Evolutionary conservation across 164 flowering plant species (phyloP).

Genomic region (Vitis riparia): DNA sequence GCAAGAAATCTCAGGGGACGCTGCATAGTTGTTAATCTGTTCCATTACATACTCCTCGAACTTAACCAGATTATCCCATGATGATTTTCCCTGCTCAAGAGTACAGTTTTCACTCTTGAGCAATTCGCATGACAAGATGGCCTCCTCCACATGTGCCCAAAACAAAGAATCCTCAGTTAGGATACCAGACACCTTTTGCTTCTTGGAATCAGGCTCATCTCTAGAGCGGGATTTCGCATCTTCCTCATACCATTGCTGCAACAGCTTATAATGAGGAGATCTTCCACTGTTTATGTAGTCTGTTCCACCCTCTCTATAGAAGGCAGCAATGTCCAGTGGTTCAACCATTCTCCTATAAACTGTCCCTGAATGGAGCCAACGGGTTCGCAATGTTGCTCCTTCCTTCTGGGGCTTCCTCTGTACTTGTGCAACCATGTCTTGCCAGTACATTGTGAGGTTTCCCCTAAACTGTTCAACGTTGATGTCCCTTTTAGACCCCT

Average conservation of each 20-base stretch:
- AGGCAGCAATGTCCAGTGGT: conserved; percentile 53
- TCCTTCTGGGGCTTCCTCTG: conserved; percentile 38
- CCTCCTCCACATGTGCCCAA: conserved; percentile 59
- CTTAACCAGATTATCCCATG: conserved; percentile 1
- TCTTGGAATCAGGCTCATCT: background rate
- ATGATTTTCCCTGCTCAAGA: conserved; percentile 4
- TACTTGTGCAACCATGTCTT: conserved; percentile 26
- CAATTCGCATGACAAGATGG: conserved; percentile 21
- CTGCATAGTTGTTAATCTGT: conserved; percentile 21
- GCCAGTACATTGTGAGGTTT: conserved; percentile 40
- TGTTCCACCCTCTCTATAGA: conserved; percentile 17
- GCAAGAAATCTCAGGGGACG: conserved; percentile 44
- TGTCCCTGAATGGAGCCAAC: conserved; percentile 40
- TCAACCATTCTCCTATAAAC: conserved; percentile 54
- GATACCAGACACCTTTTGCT: conserved; percentile 1
- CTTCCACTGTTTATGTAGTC: too few species aligned
- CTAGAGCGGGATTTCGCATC: conserved; percentile 1
- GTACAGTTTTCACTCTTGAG: conserved; percentile 10
- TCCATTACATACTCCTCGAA: conserved; percentile 40
- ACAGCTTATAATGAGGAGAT: conserved; percentile 25
- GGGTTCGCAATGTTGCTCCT: conserved; percentile 14
- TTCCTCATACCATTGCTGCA: conserved; percentile 44
- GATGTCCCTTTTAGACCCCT: background rate
- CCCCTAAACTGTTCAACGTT: conserved; percentile 17
- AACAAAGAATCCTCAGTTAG: conserved; percentile 56